These are phyloP conservation scores for Cucumis melo DNA, from an alignment of 306 rosid genomes.

Conservation along the genomic window DNA sequence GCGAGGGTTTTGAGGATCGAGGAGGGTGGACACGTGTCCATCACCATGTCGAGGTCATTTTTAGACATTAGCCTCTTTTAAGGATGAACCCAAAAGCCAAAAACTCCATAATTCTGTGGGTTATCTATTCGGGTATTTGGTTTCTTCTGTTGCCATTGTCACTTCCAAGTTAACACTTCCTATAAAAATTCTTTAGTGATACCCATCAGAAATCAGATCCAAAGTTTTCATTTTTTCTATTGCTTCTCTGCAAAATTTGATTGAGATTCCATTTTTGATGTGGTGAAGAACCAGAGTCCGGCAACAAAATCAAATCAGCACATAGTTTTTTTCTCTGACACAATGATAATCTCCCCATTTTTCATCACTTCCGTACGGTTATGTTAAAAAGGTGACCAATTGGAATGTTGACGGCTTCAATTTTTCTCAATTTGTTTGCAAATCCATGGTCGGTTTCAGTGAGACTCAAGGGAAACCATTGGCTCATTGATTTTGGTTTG, in stretches of 20 bases:
- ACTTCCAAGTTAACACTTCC: not conserved
- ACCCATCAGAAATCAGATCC: not conserved
- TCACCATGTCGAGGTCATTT: conserved; percentile 18
- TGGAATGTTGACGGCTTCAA: not conserved
- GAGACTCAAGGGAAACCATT: not conserved
- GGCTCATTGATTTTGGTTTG: not conserved
- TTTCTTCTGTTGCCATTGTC: not conserved
- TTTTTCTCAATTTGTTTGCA: not conserved
- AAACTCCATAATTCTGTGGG: conserved; percentile 2
- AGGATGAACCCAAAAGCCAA: not conserved
- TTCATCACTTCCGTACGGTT: not conserved
- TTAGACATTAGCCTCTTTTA: not conserved
- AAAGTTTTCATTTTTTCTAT: not conserved
- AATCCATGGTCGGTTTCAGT: not conserved
- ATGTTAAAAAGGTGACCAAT: not conserved
- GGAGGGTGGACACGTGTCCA: conserved; percentile 42
- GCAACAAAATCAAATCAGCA: not conserved
- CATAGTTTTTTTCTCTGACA: conserved; percentile 5
- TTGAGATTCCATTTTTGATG: not conserved
- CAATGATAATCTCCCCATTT: not conserved
- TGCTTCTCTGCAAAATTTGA: not conserved
- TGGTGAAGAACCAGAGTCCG: not conserved
- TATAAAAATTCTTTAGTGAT: not conserved
- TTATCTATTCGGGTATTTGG: not conserved
- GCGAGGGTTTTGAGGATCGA: conserved; percentile 39